Base-by-base conservation (phyloP, 164 flowering plant species). In the Annona cherimola region DNA sequence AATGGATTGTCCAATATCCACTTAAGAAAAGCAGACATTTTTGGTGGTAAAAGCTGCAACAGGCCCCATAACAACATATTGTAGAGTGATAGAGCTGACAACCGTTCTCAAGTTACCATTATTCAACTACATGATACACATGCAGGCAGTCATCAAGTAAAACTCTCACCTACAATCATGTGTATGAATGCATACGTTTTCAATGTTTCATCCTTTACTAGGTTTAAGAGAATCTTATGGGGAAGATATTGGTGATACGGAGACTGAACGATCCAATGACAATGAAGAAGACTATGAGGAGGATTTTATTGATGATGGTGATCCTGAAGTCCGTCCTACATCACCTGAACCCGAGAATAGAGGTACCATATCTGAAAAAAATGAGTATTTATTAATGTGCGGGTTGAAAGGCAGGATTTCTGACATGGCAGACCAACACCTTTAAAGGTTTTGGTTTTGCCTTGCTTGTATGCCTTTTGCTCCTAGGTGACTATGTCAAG, bases 241-340 rank as follows among this genome's bases (percentile, higher is more conserved):
- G 35, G 94, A 88, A 61, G 93, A 88, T 75, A 81, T 84, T 74
- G 80, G 71, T 44, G 95, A 77, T 68, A 78, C 86, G 6, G 96
- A 86, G 39, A 66, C 85, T 4, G 97, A 85, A 5, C 86, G 79
- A 35, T 87, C 85, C 3, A 75, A 61, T 75, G 86, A 82, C 64
- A 72, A 79, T 42, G 91, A 88, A 55, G 83, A 79, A 19, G 86
- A 71, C 42, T 88, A 80, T 77, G 91, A 81, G 3, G 84, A 81
- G 40, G 90, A 80, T 71, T 84, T 78, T 73, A 78, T 75, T 69
- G 86, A 86, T 63, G 68, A 71, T 61, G 67, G 18, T 35, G 74
- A 18, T 46, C 41, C 83, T 66, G 80, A 76, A 20, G 64, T 81
- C 78, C 82, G 73, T 55, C 77, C 82, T 11, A 54, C 85, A 64